phyloP scores from a whole-genome alignment of 2,329 filamentous ascomycete genomes.

The Fonsecaea monophora region DNA sequence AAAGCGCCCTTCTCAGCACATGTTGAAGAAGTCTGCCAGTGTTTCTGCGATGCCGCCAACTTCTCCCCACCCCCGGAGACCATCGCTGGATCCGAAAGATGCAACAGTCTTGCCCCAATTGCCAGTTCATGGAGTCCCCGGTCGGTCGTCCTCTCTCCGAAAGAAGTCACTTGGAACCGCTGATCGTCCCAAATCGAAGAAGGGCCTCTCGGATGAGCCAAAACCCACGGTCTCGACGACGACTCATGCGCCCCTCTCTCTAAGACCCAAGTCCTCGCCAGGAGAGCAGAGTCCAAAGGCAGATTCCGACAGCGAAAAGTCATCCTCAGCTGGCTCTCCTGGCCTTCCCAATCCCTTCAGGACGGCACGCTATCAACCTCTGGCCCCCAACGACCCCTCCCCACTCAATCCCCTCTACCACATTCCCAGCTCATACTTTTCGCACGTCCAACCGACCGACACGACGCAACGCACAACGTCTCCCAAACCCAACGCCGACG shows the following conservation, averaged over 20 bases:
- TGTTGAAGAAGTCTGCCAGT: slow-evolving; percentile 20
- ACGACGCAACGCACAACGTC: slow-evolving; percentile 11
- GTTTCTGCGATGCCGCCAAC: slow-evolving; percentile 17
- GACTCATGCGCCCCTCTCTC: slow-evolving; percentile 14
- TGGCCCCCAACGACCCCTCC: slow-evolving; percentile 34
- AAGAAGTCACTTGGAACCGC: slow-evolving; percentile 18
- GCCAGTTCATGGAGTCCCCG: slow-evolving; percentile 20
- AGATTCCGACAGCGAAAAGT: slow-evolving; percentile 16
- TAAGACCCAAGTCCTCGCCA: slow-evolving; percentile 19
- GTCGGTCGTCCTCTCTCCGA: slow-evolving; percentile 26
- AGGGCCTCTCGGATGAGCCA: slow-evolving; percentile 12
- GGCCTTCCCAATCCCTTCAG: slow-evolving; percentile 12
- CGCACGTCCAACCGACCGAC: background rate
- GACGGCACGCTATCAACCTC: slow-evolving; percentile 30
- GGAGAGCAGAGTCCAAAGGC: slow-evolving; percentile 9
- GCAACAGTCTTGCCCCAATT: slow-evolving; percentile 26
- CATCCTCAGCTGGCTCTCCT: slow-evolving; percentile 18
- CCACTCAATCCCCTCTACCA: slow-evolving; percentile 34
- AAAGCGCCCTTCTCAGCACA: slow-evolving; percentile 18
- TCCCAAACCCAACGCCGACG: background rate
- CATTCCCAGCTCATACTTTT: slow-evolving; percentile 24
- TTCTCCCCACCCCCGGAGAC: slow-evolving; percentile 1
- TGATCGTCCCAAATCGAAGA: slow-evolving; percentile 11
- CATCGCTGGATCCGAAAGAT: slow-evolving; percentile 14
- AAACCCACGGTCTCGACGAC: slow-evolving; percentile 12